Base-by-base conservation (phyloP, 2,329 filamentous ascomycete species). In the Trichophyton verrucosum region DNA sequence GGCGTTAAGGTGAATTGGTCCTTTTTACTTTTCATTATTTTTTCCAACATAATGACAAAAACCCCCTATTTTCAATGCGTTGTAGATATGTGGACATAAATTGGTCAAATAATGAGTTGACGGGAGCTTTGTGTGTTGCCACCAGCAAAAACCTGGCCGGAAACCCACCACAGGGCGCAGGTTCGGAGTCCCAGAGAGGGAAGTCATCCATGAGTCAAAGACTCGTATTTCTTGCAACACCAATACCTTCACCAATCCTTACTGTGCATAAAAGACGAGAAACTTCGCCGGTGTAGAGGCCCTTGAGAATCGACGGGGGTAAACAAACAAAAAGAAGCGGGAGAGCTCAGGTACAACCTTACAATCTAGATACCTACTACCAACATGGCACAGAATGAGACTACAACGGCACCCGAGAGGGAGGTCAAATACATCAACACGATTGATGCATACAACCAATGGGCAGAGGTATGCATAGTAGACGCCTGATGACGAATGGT, bases 371-470 rank as follows among this genome's bases (percentile, higher is more conserved):
- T 30, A 30, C 1, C 38, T 17, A 7, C 40, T 15, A 44, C 9
- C 24, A 53, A 57, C 8, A 56, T 56, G 51, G 51, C 33, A 57
- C 55, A 17, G 3, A 40, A 22, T 2, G 15, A 24, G 6, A 40
- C 49, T 22, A 53, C 22, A 17, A 53, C 22, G 9, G 33, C 11
- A 17, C 24, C 55, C 2, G 22, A 59, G 9, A 63, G 64, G 40
- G 38, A 65, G 17, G 64, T 70, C 27, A 59, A 68, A 51, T 72
- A 74, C 65, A 55, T 74, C 9, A 68, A 70, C 17, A 74, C 73
- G 3, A 64, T 72, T 17, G 68, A 73, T 47, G 72, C 72, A 47
- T 74, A 75, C 53, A 67, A 74, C 60, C 71, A 70, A 65, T 75
- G 72, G 71, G 69, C 73, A 9, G 63, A 72, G 66, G 72, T 73